Evolutionary conservation across 2,329 filamentous ascomycete species (phyloP).

Genomic region (Lachnellula hyalina): DNA sequence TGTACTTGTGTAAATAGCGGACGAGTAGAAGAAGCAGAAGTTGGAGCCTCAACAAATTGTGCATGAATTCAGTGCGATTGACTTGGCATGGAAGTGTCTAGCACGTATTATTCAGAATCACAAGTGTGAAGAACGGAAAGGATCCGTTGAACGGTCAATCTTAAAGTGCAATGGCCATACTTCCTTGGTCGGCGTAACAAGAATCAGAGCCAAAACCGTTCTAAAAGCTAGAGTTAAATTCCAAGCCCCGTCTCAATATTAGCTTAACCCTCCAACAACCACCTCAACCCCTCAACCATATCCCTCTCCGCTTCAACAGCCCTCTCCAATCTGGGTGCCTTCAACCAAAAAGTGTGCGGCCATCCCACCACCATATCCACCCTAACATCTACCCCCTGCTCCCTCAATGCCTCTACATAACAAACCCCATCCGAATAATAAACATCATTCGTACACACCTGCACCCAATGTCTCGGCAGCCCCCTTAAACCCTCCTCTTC

Average conservation of each 20-base stretch:
- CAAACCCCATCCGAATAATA: constrained; percentile 48
- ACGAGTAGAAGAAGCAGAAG: constrained; percentile 20
- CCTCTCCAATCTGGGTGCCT: constrained; percentile 37
- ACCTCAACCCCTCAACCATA: constrained; percentile 38
- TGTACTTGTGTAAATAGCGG: constrained; percentile 65
- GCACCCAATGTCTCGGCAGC: constrained; percentile 41
- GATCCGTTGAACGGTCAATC: background rate
- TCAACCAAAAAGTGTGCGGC: constrained; percentile 50
- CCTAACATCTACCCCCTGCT: constrained; percentile 36
- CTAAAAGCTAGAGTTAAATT: background rate
- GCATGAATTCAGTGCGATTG: background rate
- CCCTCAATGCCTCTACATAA: constrained; percentile 40
- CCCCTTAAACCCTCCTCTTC: constrained; percentile 28
- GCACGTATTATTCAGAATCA: background rate
- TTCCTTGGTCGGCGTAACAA: background rate
- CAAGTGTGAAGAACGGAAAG: background rate
- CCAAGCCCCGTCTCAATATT: background rate
- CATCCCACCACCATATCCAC: constrained; percentile 41
- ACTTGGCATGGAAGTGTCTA: background rate
- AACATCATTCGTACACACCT: constrained; percentile 46
- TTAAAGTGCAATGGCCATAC: background rate
- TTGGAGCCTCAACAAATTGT: constrained; percentile 11
- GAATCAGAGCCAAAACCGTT: background rate
- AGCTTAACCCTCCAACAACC: constrained; percentile 31
- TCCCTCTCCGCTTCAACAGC: constrained; percentile 38